Evolutionary conservation across 1,284 basidiomycete species (phyloP), one percentile per base, ranked within the genome.

Genomic region (Exsudoporus floridanus): DNA sequence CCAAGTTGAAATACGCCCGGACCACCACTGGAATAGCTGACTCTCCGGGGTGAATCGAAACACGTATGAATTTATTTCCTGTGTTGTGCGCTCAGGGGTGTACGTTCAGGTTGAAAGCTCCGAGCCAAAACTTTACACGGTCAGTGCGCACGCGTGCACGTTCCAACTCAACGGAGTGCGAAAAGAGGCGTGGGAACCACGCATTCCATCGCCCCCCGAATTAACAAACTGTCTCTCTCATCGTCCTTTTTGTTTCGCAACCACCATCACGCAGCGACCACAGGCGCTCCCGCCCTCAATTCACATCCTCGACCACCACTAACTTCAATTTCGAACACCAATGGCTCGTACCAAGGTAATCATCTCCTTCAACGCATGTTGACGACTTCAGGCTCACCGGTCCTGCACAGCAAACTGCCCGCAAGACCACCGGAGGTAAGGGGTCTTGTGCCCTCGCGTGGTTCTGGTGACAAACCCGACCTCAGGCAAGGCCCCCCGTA

Each of bases 391-490:
- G 48, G 42, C 53, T 57, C 52, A 57, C 50, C 47, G 49, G 47
- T 56, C 54, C 49, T 59, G 46, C 42, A 60, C 67, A 88, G 86
- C 86, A 89, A 89, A 89, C 87, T 66, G 86, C 86, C 65, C 85
- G 87, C 73, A 88, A 89, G 78, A 90, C 87, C 50, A 90, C 87
- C 53, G 88, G 88, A 85, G 86, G 86, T 86, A 42, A 64, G 84
- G 68, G 7, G 7, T 14, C 8, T 38, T 23, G 9, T 47, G 7
- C 9, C 13, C 37, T 50, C 53, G 55, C 61, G 49, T 47, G 19
- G 34, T 44, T 33, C 43, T 25, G 19, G 39, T 43, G 28, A 50
- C 40, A 2, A 52, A 53, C 35, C 28, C 42, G 5, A 40, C 8
- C 44, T 3, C 63, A 88, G 88, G 88, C 69, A 90, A 91, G 74